phyloP scores from a whole-genome alignment of 768 basidiomycete genomes.

The Suillus subalutaceus region DNA sequence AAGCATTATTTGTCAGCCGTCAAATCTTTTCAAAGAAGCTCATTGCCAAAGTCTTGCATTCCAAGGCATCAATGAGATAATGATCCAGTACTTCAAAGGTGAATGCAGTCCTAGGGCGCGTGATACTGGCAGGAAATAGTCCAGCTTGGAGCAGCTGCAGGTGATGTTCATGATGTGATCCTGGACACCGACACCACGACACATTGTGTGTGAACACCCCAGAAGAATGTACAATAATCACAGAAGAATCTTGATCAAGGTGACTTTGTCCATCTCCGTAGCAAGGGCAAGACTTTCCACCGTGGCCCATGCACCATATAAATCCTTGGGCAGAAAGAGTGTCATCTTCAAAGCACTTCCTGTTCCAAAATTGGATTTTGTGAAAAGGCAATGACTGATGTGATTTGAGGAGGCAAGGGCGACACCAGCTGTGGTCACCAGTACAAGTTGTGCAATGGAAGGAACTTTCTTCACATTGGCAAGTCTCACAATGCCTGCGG shows the following conservation, averaged over 20 bases:
- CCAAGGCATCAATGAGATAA: constrained; percentile 12
- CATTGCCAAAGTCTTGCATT: constrained; percentile 19
- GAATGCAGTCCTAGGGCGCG: constrained; percentile 8
- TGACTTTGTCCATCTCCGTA: no score
- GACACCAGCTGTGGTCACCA: constrained; percentile 1
- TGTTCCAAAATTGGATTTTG: constrained; percentile 23
- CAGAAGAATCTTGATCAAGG: no score
- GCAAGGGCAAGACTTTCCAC: constrained; percentile 20
- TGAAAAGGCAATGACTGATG: constrained; percentile 15
- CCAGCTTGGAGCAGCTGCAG: neutral
- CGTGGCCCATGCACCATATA: constrained; percentile 24
- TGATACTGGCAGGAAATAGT: constrained; percentile 12
- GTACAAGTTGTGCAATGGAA: no score
- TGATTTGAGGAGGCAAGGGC: neutral
- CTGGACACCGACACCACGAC: constrained; percentile 4
- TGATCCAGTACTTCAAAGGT: constrained; percentile 12
- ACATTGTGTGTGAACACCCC: constrained; percentile 14
- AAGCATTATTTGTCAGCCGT: constrained; percentile 9
- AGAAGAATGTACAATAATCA: neutral
- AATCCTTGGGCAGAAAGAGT: constrained; percentile 23
- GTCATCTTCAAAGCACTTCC: constrained; percentile 11
- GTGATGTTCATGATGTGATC: neutral
- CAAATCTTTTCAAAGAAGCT: constrained; percentile 13
- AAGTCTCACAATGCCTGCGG: no score
- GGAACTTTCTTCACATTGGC: no score